These are phyloP conservation scores for Colletotrichum chrysophilum DNA, from an alignment of 2,329 filamentous ascomycete genomes.

Conservation along the genomic window DNA sequence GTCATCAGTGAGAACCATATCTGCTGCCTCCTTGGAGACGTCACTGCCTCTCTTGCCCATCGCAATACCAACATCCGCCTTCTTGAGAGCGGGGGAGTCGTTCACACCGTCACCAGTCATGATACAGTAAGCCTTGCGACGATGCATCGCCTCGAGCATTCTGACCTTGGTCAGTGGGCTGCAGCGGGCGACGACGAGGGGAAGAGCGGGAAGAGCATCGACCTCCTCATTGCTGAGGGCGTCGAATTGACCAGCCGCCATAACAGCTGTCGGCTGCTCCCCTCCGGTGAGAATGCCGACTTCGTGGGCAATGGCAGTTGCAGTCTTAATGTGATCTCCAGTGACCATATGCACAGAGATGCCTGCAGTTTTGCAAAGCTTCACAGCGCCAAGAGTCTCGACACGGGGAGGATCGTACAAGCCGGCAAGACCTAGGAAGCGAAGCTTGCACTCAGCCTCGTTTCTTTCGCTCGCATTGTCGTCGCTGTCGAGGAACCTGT, in stretches of 20 bases:
- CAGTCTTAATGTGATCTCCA: slow-evolving; percentile 72
- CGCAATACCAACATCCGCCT: slow-evolving; percentile 77
- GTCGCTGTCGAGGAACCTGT: slow-evolving; percentile 45
- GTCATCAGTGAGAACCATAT: slow-evolving; percentile 88
- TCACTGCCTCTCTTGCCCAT: slow-evolving; percentile 76
- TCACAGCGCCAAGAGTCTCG: slow-evolving; percentile 68
- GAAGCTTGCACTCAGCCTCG: slow-evolving; percentile 60
- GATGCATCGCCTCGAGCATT: slow-evolving; percentile 76
- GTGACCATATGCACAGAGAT: slow-evolving; percentile 74
- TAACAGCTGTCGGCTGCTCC: slow-evolving; percentile 52
- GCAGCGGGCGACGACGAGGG: slow-evolving; percentile 72
- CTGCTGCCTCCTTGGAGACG: slow-evolving; percentile 80
- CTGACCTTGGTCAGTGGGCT: slow-evolving; percentile 76
- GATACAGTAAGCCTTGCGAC: slow-evolving; percentile 70
- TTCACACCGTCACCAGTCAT: slow-evolving; percentile 82
- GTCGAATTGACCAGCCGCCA: slow-evolving; percentile 69
- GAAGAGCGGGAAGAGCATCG: slow-evolving; percentile 64
- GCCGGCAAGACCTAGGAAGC: slow-evolving; percentile 73
- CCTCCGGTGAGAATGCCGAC: slow-evolving; percentile 62
- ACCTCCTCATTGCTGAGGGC: slow-evolving; percentile 66
- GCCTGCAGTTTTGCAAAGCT: slow-evolving; percentile 63
- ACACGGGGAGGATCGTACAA: slow-evolving; percentile 75
- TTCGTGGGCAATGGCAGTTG: slow-evolving; percentile 68
- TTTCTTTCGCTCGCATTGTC: slow-evolving; percentile 52
- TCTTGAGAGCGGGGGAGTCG: slow-evolving; percentile 74